Conservation (phyloP, 2,329 filamentous ascomycete genomes). For the Pseudogymnoascus sp. region DNA sequence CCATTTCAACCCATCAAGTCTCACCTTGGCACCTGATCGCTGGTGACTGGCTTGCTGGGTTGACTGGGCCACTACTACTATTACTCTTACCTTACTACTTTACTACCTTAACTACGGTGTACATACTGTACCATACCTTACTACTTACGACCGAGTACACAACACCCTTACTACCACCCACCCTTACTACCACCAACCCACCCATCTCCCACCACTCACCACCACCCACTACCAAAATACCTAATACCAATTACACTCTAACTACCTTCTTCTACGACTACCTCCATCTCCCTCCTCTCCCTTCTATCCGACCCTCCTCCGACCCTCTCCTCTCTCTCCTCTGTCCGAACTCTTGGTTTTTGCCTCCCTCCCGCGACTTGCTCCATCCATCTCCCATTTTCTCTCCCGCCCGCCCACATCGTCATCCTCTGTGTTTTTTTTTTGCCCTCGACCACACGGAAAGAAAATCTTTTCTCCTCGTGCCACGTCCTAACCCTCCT, state of each 20-base stretch:
- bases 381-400: background rate
- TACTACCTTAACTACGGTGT: background rate
- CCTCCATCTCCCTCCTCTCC: background rate
- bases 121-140: background rate
- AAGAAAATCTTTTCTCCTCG: background rate
- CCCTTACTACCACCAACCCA: no score
- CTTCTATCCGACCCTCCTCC: conserved; percentile 2
- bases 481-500: background rate
- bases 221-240: background rate
- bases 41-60: background rate
- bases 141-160: background rate
- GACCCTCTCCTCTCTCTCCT: background rate
- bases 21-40: no score
- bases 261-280: background rate
- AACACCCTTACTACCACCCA: no score
- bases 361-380: background rate
- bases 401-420: background rate
- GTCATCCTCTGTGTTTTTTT: background rate
- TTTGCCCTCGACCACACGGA: background rate
- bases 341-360: background rate
- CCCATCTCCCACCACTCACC: background rate
- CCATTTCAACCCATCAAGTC: no score
- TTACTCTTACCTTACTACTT: background rate
- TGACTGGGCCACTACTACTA: background rate
- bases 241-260: no score